Conservation (phyloP, 768 basidiomycete genomes). For the Lanmaoa rubissima region DNA sequence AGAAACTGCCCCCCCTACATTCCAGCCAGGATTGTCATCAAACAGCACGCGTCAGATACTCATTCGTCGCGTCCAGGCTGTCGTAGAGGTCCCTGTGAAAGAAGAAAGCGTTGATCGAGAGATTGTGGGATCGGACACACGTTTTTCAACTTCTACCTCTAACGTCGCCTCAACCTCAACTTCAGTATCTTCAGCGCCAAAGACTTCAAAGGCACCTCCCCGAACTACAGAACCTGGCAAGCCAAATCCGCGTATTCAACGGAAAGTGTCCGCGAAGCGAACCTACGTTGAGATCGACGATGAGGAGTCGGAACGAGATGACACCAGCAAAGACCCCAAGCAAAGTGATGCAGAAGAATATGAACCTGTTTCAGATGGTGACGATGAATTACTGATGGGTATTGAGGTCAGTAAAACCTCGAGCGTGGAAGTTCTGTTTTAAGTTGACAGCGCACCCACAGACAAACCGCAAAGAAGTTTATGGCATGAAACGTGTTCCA, state of each 20-base stretch:
- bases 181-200: constrained; percentile 6
- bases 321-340: constrained; percentile 4
- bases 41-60: constrained; percentile 31
- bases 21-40: constrained; percentile 9
- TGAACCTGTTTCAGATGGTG: constrained; percentile 39
- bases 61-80: constrained; percentile 63
- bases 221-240: constrained; percentile 2
- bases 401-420: constrained; percentile 43
- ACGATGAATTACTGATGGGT: constrained; percentile 63
- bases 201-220: constrained; percentile 9
- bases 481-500: constrained; percentile 28
- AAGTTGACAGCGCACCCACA: constrained; percentile 18
- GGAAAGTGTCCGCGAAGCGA: constrained; percentile 24
- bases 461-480: constrained; percentile 42
- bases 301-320: constrained; percentile 22
- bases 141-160: constrained; percentile 14
- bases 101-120: constrained; percentile 54
- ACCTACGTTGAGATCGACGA: constrained; percentile 35
- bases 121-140: constrained; percentile 3
- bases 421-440: neutral
- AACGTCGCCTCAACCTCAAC: constrained; percentile 13
- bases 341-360: constrained; percentile 12
- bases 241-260: constrained; percentile 15
- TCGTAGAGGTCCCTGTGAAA: constrained; percentile 59
- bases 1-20: neutral